Conservation (phyloP, 192 early-diverging fungal species). For the Coemansia pectinata region DNA sequence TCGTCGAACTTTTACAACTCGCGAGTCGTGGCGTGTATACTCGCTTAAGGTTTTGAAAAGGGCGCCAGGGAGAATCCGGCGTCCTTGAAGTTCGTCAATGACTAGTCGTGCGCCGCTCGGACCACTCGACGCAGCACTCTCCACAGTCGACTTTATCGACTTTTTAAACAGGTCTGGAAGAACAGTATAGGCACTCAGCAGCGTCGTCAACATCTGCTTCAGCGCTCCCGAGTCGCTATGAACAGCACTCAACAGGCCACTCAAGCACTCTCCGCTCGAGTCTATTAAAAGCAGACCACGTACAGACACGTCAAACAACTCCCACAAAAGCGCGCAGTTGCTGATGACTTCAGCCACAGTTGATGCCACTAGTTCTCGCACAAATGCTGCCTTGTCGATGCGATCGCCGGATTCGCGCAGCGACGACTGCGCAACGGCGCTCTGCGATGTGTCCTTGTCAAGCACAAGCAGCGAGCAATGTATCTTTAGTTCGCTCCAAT, state of each 20-base stretch:
- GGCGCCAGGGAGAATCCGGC: constrained; percentile 31
- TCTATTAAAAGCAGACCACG: constrained; percentile 39
- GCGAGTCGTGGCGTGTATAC: not conserved
- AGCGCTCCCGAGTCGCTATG: not conserved
- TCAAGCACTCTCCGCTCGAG: constrained; percentile 14
- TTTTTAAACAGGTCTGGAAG: constrained; percentile 42
- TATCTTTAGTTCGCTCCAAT: constrained; percentile 41
- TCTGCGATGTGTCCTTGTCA: constrained; percentile 27
- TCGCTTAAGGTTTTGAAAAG: constrained; percentile 29
- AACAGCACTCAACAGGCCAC: constrained; percentile 1
- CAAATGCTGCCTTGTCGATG: not conserved
- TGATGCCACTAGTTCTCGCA: constrained; percentile 21
- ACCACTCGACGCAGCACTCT: not conserved
- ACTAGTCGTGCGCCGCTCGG: constrained; percentile 8
- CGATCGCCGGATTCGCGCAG: constrained; percentile 5
- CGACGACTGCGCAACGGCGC: constrained; percentile 2
- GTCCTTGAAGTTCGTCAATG: constrained; percentile 15
- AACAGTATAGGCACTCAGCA: constrained; percentile 15
- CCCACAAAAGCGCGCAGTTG: constrained; percentile 38
- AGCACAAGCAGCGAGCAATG: constrained; percentile 39
- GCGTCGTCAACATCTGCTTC: constrained; percentile 1
- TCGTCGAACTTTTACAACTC: constrained; percentile 9
- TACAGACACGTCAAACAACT: constrained; percentile 23
- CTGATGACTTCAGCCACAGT: constrained; percentile 15
- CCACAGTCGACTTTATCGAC: constrained; percentile 26